Evolutionary conservation across 2,329 filamentous ascomycete species (phyloP).

Genomic region (Penicillium sp.): DNA sequence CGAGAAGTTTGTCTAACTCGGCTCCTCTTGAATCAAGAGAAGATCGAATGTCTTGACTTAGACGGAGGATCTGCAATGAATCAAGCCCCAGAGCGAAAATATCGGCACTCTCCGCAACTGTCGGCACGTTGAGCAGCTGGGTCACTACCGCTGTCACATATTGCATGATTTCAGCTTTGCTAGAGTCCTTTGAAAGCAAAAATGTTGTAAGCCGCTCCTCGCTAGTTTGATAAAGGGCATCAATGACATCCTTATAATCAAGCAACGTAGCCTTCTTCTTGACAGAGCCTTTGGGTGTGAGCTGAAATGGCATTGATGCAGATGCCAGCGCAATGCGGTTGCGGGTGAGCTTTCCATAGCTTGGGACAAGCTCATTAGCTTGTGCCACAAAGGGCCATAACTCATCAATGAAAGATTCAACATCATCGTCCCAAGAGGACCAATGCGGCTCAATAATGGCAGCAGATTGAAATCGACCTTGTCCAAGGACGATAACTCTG

Average conservation of each 20-base stretch:
- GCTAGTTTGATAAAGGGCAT: constrained; percentile 7
- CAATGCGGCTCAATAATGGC: constrained; percentile 41
- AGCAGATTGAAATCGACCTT: constrained; percentile 37
- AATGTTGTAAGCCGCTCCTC: no score
- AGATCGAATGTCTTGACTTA: constrained; percentile 9
- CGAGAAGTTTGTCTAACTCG: constrained; percentile 2
- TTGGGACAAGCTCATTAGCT: constrained; percentile 46
- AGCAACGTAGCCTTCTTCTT: constrained; percentile 8
- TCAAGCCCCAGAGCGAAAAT: constrained; percentile 19
- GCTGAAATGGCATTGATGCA: constrained; percentile 47
- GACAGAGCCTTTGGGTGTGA: constrained; percentile 48
- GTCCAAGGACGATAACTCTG: constrained; percentile 37
- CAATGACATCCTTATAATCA: constrained; percentile 15
- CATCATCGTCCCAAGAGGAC: constrained; percentile 5
- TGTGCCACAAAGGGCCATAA: constrained; percentile 49
- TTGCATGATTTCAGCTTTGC: no score
- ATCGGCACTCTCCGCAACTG: constrained; percentile 9
- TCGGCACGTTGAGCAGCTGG: constrained; percentile 2
- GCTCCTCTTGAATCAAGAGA: constrained; percentile 8
- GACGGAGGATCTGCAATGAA: constrained; percentile 15
- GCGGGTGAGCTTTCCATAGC: constrained; percentile 46
- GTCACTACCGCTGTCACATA: constrained; percentile 1
- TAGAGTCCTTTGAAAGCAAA: no score
- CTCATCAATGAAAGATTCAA: constrained; percentile 37
- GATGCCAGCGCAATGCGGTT: constrained; percentile 47